Conservation (phyloP, 2,329 filamentous ascomycete species). For the Sporothrix globosa region DNA sequence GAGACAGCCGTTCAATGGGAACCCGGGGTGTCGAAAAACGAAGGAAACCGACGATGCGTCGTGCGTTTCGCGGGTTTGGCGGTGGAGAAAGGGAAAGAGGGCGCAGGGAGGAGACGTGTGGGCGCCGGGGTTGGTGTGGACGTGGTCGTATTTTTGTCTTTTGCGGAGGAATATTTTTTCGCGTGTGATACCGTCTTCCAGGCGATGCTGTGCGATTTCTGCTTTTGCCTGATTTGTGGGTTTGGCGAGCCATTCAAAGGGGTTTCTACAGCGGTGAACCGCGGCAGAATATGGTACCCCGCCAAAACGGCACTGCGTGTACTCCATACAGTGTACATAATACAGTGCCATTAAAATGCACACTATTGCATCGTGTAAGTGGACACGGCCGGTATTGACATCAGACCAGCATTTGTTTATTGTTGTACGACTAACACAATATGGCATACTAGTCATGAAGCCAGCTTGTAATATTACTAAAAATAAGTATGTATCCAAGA, state of each 20-base stretch:
- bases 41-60: not conserved
- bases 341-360: not conserved
- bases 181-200: conserved; percentile 6
- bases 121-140: conserved; percentile 20
- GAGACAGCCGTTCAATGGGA: not conserved
- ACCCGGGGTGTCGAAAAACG: conserved; percentile 5
- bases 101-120: not conserved
- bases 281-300: conserved; percentile 20
- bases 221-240: conserved; percentile 29
- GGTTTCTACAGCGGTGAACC: conserved; percentile 19
- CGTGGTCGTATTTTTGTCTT: conserved; percentile 28
- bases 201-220: conserved; percentile 31
- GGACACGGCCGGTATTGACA: not conserved
- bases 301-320: not conserved
- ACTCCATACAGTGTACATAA: not conserved
- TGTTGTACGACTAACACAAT: too few relatives aligned
- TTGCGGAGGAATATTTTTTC: conserved; percentile 33
- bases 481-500: not conserved
- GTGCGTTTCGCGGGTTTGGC: conserved; percentile 22
- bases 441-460: not conserved
- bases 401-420: not conserved
- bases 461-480: conserved; percentile 12
- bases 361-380: not conserved
- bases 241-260: conserved; percentile 25
- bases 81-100: conserved; percentile 9